Base-by-base conservation (phyloP, 106 monocot genomes). In the Ottelia alismoides region DNA sequence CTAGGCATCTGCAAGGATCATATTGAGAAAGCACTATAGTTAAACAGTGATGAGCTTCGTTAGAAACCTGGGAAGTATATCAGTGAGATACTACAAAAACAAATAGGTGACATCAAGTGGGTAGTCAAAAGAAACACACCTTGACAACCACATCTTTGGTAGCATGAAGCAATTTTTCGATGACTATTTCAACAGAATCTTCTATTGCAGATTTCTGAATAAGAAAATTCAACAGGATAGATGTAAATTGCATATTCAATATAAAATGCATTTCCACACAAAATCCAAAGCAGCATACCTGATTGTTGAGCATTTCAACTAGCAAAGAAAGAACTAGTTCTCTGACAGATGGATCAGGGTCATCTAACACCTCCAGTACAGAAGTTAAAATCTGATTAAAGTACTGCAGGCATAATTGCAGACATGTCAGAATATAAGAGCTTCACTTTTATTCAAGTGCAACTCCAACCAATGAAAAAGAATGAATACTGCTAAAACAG, bases 301-400 rank as follows among this genome's bases (percentile, higher is more conserved):
- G 98, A 78, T 86, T 76, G 47, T 70, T 83, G 22, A 90, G 75
- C 98, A 99, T 90, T 77, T 77, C 77, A 52, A 65, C 49, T 56
- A 99, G 68, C 55, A 99, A 71, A 62, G 82, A 82, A 53, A 99
- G 74, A 51, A 74, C 85, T 51, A 86, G 71, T 64, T 99, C 98
- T 74, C 77, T 79, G 27, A 60, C 71, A n/a, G 80, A 70, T 47
- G 82, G 55, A 74, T 99, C 86, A 47, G 71, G 45, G 63, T 90
- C 85, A 66, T 99, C 79, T 63, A 99, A 60, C 0, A 82, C 75
- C 57, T 99, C 98, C 60, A 99, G 82, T 47, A 90, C 90, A 52
- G 85, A 79, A 22, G 79, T 86, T 47, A 99, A 71, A 56, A 99
- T 90, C 73, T 99, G 98, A 67, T 99, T 99, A 68, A 99, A 99